Evolutionary conservation across 371 early-diverging fungal genomes (phyloP), one percentile per base, ranked within the genome.

Genomic region (Rhizopus sp.): DNA sequence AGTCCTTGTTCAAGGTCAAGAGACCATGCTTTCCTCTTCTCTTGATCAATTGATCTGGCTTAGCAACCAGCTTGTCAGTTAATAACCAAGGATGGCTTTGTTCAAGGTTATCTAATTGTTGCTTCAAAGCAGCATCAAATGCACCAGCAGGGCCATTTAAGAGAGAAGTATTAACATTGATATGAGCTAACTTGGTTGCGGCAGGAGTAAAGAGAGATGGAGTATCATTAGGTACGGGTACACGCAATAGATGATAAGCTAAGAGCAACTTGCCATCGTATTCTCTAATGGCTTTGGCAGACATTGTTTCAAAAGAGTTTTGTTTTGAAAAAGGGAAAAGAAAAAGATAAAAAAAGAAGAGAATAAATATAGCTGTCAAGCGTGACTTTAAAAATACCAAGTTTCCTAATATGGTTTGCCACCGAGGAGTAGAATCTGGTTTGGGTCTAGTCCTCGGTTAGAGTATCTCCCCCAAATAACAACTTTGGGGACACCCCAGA

Each of bases 11-110:
- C 55, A 97, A 81, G 34, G 94, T 86, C 44, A 97, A 74, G 51
- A 97, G 80, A 50, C 98, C 98, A 60, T 90, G 87, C 84, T 97
- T 97, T 54, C 98, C 98, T 59, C 98, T 85, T 54, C 98, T 90
- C 80, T 97, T 97, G 81, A 97, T 96, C 51, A 97, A 82, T 78
- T 95, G 95, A 74, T 97, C 98, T 23, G 98, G 98, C 79, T 97
- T 97, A 70, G 89, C 95, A 30, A 97, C 98, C 62, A 96, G 80
- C 66, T 91, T 91, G 39, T 75, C 81, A 32, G 89, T 85, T 57
- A 82, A 55, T 52, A 96, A 72, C 96, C 96, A 97, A 41, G 95
- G 93, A 73, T 94, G 82, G 31, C 77, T 83, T 47, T 72, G 77
- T 75, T 94, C 95, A 34, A 88, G 80, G 48, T 70, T 65, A 55